Evolutionary conservation across 2,329 filamentous ascomycete genomes (phyloP), one percentile per base, ranked within the genome.

Genomic region (Rutstroemia sp.): DNA sequence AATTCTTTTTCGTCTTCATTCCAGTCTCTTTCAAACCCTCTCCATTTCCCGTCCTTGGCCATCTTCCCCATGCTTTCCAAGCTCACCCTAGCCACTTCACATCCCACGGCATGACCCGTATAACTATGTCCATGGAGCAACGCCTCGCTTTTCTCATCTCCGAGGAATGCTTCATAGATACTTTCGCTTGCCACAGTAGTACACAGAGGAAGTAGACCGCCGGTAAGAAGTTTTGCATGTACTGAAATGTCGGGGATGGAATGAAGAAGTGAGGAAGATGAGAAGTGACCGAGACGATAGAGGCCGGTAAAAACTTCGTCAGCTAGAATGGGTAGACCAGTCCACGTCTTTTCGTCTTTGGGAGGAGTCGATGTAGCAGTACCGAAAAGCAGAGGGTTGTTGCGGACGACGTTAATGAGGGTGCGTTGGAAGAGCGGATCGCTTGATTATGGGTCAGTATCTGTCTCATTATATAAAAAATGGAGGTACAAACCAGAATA

Each of bases 251-350:
- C 90, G 0, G 90, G 80, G 34, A 88, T 71, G 0, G 82, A 73
- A 5, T 76, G 75, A 3, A 95, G 78, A 69, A 92, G 88, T 0
- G 84, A 85, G 0, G 87, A 82, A 0, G 88, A 78, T 1, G 81
- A 84, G 66, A 86, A 83, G 41, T 84, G 81, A 2, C 90, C 90
- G 0, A 95, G 82, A 12, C 90, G 87, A 69, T 92, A 92, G 4
- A 95, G 75, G 1, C 90, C 90, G 0, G 89, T 92, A 71, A 95
- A 95, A 38, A 95, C 90, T 68, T 95, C 90, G 67, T 95, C 90
- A 62, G 90, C 90, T 63, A 95, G 77, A 41, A 95, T 74, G 0
- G 90, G 90, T 4, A 95, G 78, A 2, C 90, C 88, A 1, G 77
- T 76, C 90, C 90, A 95, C 30, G 42, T 7, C 21, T 25, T n/a